Evolutionary conservation across 331 rosid genomes (phyloP).

Genomic region (Pyrus hybrid): DNA sequence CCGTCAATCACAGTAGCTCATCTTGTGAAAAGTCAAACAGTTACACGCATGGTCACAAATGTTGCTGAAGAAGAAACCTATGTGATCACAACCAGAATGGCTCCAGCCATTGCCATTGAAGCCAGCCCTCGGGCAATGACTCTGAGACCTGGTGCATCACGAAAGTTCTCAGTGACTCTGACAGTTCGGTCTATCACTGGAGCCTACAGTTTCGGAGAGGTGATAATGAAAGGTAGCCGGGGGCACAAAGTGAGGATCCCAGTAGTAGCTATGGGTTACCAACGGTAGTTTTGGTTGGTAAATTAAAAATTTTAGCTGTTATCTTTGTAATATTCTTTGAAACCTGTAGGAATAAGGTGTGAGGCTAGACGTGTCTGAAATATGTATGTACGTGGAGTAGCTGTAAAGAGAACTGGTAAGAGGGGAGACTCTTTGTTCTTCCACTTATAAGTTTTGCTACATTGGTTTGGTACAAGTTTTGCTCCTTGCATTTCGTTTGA

Average conservation of each 20-base stretch:
- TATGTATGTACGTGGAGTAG: slow-evolving; percentile 10
- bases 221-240: slow-evolving; percentile 82
- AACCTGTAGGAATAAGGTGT: slow-evolving; percentile 74
- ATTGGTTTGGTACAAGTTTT: slow-evolving; percentile 16
- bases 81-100: slow-evolving; percentile 69
- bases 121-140: slow-evolving; percentile 88
- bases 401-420: slow-evolving; percentile 22
- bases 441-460: slow-evolving; percentile 21
- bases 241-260: slow-evolving; percentile 98
- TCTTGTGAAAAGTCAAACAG: slow-evolving; percentile 63
- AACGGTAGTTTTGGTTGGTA: slow-evolving; percentile 41
- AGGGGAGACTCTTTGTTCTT: slow-evolving; percentile 15
- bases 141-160: slow-evolving; percentile 49
- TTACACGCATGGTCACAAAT: slow-evolving; percentile 74
- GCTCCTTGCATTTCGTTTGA: not conserved
- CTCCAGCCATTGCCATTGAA: slow-evolving; percentile 79
- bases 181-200: slow-evolving; percentile 64
- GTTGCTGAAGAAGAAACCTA: slow-evolving; percentile 91
- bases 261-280: slow-evolving; percentile 80
- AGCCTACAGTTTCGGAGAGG: slow-evolving; percentile 79
- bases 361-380: slow-evolving; percentile 25
- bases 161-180: slow-evolving; percentile 59
- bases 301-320: slow-evolving; percentile 14
- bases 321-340: slow-evolving; percentile 90
- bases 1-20: slow-evolving; percentile 92